These are phyloP conservation scores for Physcomitrellopsis africana DNA, from an alignment of 225 moss, liverwort and hornwort genomes.

Conservation along the genomic window DNA sequence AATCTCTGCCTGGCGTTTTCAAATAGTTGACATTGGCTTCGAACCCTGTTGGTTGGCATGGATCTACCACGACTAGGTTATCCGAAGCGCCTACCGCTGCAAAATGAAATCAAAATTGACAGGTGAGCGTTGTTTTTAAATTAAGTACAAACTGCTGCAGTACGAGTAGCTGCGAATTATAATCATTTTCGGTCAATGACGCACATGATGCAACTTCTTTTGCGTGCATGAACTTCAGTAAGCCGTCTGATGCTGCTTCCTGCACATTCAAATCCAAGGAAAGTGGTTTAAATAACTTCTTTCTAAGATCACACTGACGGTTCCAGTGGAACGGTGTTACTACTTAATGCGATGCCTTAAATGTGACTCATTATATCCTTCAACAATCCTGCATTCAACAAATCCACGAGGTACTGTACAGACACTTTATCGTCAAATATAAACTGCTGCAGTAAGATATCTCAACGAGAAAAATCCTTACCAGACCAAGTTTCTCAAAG, in stretches of 20 bases:
- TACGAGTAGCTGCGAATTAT: too few relatives aligned
- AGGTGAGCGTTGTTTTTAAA: too few relatives aligned
- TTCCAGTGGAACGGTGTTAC: too few relatives aligned
- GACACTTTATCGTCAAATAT: too few relatives aligned
- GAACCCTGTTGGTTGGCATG: constrained; percentile 46
- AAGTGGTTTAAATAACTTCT: background rate
- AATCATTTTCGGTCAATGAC: too few relatives aligned
- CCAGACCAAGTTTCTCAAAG: constrained; percentile 58
- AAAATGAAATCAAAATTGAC: too few relatives aligned
- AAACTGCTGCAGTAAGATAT: background rate
- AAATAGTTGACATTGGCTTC: constrained; percentile 18
- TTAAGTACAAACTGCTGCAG: too few relatives aligned
- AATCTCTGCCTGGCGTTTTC: background rate
- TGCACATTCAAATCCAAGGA: constrained; percentile 33
- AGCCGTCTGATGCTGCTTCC: constrained; percentile 38
- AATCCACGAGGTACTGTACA: too few relatives aligned
- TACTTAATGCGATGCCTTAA: too few relatives aligned
- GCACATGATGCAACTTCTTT: constrained; percentile 15
- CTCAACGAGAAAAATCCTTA: constrained; percentile 29
- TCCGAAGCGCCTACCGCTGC: background rate
- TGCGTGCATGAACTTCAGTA: constrained; percentile 41
- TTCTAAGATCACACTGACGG: background rate
- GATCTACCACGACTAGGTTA: constrained; percentile 31
- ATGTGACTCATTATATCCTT: too few relatives aligned
- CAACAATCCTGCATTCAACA: too few relatives aligned